Percentiles rank a stretch among this genome's conserved stretches.
phyloP scores from a whole-genome alignment of 73 alveolate species.

The Uronychia setigera region DNA sequence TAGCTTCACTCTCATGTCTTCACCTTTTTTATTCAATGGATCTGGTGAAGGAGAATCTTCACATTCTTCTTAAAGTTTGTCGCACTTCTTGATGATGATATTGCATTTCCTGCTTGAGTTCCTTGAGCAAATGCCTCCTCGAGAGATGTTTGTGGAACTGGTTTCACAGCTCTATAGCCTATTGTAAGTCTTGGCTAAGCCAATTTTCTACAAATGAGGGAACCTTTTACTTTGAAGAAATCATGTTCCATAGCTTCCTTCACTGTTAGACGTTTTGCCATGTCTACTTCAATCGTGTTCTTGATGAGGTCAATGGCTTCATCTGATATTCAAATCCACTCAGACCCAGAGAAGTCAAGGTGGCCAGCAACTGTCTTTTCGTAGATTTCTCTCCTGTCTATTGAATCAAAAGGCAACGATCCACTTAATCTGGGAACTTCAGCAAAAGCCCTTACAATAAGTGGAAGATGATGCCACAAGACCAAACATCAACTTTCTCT shows the following conservation, averaged over 20 bases:
- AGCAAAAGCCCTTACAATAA: neutral
- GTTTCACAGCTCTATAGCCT: too few relatives aligned
- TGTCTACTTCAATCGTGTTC: conserved; percentile 7
- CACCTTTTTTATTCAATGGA: too few relatives aligned
- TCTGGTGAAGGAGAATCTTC: too few relatives aligned
- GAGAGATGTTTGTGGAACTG: too few relatives aligned
- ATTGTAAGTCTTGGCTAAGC: too few relatives aligned
- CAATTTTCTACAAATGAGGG: too few relatives aligned
- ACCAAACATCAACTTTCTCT: conserved; percentile 53
- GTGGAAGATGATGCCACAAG: conserved; percentile 46
- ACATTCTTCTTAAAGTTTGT: too few relatives aligned
- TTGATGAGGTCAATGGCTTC: conserved; percentile 29
- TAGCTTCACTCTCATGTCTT: too few relatives aligned
- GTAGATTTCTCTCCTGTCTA: conserved; percentile 21
- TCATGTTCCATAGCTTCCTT: conserved; percentile 31
- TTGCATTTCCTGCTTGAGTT: too few relatives aligned
- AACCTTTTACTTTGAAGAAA: conserved; percentile 2
- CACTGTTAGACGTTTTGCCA: conserved; percentile 4
- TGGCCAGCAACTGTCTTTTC: conserved; percentile 20
- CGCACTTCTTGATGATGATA: too few relatives aligned
- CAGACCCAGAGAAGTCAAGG: conserved; percentile 8
- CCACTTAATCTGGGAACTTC: conserved; percentile 23
- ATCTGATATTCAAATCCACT: conserved; percentile 25
- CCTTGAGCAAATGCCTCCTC: too few relatives aligned
- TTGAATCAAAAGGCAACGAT: conserved; percentile 56